Percentiles rank a stretch among this genome's conserved stretches.
Evolutionary conservation across 805 yeast genomes (phyloP).

Genomic region (Yamadazyma kitorensis): DNA sequence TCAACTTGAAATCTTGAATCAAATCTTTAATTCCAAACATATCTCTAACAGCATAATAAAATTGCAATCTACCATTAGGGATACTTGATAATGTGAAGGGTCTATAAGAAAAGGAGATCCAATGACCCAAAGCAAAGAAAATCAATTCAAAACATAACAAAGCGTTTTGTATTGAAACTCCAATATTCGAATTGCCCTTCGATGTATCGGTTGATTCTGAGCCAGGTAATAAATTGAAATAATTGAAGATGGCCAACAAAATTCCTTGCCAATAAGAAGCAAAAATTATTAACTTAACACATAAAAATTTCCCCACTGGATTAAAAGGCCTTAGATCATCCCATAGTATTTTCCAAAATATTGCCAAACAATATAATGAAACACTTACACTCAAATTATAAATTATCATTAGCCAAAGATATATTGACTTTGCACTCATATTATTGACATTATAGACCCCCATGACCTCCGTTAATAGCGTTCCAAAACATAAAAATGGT

Average conservation of each 20-base stretch:
- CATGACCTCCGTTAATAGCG: constrained; percentile 43
- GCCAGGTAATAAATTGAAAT: constrained; percentile 44
- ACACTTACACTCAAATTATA: constrained; percentile 80
- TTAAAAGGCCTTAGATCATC: constrained; percentile 71
- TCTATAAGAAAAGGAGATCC: constrained; percentile 75
- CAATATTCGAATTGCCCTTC: constrained; percentile 34
- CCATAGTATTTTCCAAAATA: constrained; percentile 91
- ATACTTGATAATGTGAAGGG: constrained; percentile 62
- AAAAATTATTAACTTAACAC: constrained; percentile 90
- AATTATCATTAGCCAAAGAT: constrained; percentile 61
- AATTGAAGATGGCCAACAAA: constrained; percentile 50
- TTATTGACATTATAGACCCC: constrained; percentile 53
- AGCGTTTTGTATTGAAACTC: constrained; percentile 71
- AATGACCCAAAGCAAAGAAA: constrained; percentile 85
- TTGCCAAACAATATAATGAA: constrained; percentile 79
- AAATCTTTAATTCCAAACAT: constrained; percentile 77
- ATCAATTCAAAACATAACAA: constrained; percentile 80
- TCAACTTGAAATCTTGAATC: constrained; percentile 71
- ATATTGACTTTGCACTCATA: constrained; percentile 46
- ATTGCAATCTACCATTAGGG: constrained; percentile 67
- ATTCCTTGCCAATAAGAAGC: constrained; percentile 98
- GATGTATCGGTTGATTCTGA: constrained; percentile 19
- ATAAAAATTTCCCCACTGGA: constrained; percentile 89
- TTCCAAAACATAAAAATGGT: constrained; percentile 69
- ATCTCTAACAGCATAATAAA: constrained; percentile 68